Base-by-base conservation (phyloP, 1,284 basidiomycete genomes). In the Austroboletus novae-zelandiae region DNA sequence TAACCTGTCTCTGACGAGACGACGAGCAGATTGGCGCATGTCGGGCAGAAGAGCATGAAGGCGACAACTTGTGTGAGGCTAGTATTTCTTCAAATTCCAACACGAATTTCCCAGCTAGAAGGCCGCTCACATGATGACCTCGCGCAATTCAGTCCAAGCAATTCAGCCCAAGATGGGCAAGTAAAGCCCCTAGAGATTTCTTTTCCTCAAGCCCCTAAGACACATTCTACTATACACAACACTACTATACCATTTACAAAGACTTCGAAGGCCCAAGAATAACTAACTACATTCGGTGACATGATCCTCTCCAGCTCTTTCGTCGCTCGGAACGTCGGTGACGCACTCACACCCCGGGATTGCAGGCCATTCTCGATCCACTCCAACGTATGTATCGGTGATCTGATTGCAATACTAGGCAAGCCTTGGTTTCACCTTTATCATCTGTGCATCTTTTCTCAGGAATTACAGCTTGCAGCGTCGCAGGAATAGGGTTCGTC, bases 21-120 rank as follows among this genome's bases (percentile, higher is more conserved):
- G 47, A 93, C 83, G 15, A 98, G 82, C 51, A 94, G 79, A 69
- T 98, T 98, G 42, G 92, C 85, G 67, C 96, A 99, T 49, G 89
- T 94, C 34, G 95, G 95, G 66, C 96, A 98, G 77, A 97, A 97
- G 27, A 96, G 78, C 93, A 94, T 93, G 10, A 13, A 8, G 30
- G 30, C 30, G 13, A 30, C 20, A 23, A 23, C 2, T 23, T 5
- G 20, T 23, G 20, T 23, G 20, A 23, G 20, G 20, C 20, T 23
- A 23, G 20, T n/a, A 23, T 5, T 3, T 4, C 20, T 2, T 3
- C 20, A 23, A 23, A 3, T 23, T 23, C 20, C 20, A 23, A 23
- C 2, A 23, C 4, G 5, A 23, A 5, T 23, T 5, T 23, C 20
- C 20, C 20, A 23, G 20, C 20, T 23, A 23, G 20, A 23, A 23